Percentiles rank a stretch among this genome's conserved stretches.
These are phyloP conservation scores for Dioscorea cayenensis DNA, from an alignment of 116 monocot genomes.

Conservation along the genomic window DNA sequence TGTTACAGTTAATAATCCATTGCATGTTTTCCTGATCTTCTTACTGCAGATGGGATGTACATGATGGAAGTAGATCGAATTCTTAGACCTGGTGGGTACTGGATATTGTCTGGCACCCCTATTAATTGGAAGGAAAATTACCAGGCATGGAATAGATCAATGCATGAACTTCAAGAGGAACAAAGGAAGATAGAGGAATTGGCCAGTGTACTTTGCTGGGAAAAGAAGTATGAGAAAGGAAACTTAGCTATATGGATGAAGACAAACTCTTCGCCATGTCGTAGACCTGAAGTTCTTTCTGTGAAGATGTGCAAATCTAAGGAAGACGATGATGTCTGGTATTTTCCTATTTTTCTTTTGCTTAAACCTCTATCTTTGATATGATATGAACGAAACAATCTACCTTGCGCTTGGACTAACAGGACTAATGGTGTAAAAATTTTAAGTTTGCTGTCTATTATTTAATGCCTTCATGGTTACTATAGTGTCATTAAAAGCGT, in stretches of 20 bases:
- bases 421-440: no score
- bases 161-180: conserved; percentile 42
- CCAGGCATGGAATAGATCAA: conserved; percentile 27
- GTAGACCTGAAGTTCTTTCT: conserved; percentile 3
- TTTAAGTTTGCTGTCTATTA: no score
- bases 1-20: neutral
- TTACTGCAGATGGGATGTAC: conserved; percentile 53
- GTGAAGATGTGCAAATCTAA: conserved; percentile 20
- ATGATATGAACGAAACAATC: no score
- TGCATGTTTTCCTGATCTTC: neutral
- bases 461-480: no score
- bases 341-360: conserved; percentile 4
- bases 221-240: conserved; percentile 51
- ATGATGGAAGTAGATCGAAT: conserved; percentile 73
- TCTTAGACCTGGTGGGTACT: conserved; percentile 67
- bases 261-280: conserved; percentile 23
- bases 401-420: no score
- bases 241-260: conserved; percentile 49
- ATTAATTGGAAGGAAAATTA: conserved; percentile 48
- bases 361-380: neutral
- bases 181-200: conserved; percentile 36
- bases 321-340: conserved; percentile 37
- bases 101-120: conserved; percentile 72
- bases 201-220: conserved; percentile 51
- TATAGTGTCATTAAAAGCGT: no score